Evolutionary conservation across 768 basidiomycete species (phyloP).

Genomic region (Mycena galopus): DNA sequence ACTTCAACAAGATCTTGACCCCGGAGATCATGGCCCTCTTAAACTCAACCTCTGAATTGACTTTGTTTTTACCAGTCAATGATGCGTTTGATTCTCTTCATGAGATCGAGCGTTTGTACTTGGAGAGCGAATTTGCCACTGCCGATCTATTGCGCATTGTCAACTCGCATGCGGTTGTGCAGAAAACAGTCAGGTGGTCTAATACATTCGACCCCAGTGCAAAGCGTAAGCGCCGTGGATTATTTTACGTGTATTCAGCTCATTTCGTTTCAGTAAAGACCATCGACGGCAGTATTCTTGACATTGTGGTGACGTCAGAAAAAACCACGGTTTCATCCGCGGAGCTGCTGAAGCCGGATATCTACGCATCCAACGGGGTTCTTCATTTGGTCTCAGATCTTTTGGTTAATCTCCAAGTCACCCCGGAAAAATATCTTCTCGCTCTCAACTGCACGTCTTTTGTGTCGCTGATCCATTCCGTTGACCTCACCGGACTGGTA

Average conservation of each 20-base stretch:
- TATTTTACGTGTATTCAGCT: conserved; percentile 16
- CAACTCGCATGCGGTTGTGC: conserved; percentile 79
- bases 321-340: conserved; percentile 70
- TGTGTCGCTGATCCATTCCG: conserved; percentile 89
- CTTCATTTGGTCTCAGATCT: conserved; percentile 90
- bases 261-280: conserved; percentile 70
- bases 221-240: conserved; percentile 61
- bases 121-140: conserved; percentile 89
- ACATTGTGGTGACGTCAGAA: conserved; percentile 66
- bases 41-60: conserved; percentile 78
- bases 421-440: conserved; percentile 95
- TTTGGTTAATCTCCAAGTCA: conserved; percentile 82
- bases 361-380: conserved; percentile 96
- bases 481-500: conserved; percentile 77
- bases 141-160: conserved; percentile 85
- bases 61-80: conserved; percentile 91
- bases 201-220: conserved; percentile 67
- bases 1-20: conserved; percentile 81
- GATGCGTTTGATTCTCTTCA: conserved; percentile 86
- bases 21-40: conserved; percentile 68
- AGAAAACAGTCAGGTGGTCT: conserved; percentile 73
- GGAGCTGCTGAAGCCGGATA: conserved; percentile 78
- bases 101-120: conserved; percentile 84
- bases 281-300: conserved; percentile 74
- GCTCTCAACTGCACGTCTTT: conserved; percentile 93